Conservation (phyloP, 352 stramenopile species). For the Phytophthora fragariaefolia region DNA sequence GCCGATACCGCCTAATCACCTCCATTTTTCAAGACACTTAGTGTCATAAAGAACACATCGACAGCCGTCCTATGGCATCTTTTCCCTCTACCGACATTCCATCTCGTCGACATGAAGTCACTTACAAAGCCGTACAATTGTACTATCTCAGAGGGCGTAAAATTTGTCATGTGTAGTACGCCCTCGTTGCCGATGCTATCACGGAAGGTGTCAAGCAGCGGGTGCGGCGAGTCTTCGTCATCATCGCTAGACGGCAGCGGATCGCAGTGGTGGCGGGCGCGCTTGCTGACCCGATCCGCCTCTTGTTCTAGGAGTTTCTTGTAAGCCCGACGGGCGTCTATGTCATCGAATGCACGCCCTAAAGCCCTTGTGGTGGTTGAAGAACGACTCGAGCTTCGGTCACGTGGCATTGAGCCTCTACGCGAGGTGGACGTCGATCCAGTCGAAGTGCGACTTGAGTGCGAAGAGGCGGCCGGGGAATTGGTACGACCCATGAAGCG, state of each 20-base stretch:
- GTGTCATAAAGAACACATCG: background rate
- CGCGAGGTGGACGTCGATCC: too few species aligned
- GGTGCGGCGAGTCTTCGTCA: background rate
- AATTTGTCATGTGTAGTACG: constrained; percentile 3
- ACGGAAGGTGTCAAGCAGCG: background rate
- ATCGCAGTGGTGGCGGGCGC: background rate
- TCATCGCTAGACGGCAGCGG: background rate
- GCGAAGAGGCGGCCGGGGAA: too few species aligned
- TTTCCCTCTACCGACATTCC: constrained; percentile 1
- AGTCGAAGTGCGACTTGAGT: too few species aligned
- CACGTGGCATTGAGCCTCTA: too few species aligned
- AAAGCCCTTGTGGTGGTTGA: too few species aligned
- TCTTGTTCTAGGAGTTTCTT: background rate
- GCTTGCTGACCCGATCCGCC: background rate
- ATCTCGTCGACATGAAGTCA: background rate
- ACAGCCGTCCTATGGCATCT: background rate
- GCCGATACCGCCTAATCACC: background rate
- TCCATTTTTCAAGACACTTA: constrained; percentile 1
- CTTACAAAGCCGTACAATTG: background rate
- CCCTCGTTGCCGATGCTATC: background rate
- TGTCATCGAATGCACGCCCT: background rate
- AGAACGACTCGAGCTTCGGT: too few species aligned
- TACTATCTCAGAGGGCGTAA: constrained; percentile 1
- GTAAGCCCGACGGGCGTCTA: background rate
- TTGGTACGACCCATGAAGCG: too few species aligned